These are phyloP conservation scores for Porcisia hertigi DNA, from an alignment of 208 protist genomes.

Conservation along the genomic window DNA sequence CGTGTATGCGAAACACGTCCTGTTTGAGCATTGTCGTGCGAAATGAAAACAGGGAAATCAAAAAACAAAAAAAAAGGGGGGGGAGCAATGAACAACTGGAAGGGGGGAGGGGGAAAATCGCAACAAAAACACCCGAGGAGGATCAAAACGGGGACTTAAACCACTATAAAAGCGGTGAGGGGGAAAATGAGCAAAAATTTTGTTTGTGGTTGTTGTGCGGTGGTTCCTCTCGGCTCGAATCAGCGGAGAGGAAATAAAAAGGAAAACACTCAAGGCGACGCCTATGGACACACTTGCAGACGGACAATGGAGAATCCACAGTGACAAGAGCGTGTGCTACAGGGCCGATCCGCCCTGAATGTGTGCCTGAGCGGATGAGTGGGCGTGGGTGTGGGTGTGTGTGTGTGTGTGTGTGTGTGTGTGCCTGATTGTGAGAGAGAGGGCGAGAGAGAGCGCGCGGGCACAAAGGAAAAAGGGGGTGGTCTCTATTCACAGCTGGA, in stretches of 20 bases:
- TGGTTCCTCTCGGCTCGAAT: too few species aligned
- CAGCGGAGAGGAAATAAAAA: too few species aligned
- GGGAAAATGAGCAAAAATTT: neutral
- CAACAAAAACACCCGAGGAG: neutral
- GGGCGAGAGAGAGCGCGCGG: neutral
- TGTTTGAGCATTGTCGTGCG: slow-evolving; percentile 14
- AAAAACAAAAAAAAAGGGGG: neutral
- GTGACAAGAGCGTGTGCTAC: neutral
- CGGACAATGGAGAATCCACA: neutral
- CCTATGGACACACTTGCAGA: neutral
- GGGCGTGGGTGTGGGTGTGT: neutral
- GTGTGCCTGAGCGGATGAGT: neutral
- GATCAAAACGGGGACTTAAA: neutral
- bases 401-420: neutral
- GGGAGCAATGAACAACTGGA: neutral
- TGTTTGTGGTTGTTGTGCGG: neutral
- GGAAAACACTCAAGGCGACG: neutral
- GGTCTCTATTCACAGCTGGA: neutral
- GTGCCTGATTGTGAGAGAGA: neutral
- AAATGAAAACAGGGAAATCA: neutral
- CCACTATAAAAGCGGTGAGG: neutral
- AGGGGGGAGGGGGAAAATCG: neutral
- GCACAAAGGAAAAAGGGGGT: neutral
- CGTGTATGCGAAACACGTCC: slow-evolving; percentile 50
- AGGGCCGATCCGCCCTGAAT: neutral